phyloP scores from a whole-genome alignment of 2,329 filamentous ascomycete genomes.

The Microdochium nivale region DNA sequence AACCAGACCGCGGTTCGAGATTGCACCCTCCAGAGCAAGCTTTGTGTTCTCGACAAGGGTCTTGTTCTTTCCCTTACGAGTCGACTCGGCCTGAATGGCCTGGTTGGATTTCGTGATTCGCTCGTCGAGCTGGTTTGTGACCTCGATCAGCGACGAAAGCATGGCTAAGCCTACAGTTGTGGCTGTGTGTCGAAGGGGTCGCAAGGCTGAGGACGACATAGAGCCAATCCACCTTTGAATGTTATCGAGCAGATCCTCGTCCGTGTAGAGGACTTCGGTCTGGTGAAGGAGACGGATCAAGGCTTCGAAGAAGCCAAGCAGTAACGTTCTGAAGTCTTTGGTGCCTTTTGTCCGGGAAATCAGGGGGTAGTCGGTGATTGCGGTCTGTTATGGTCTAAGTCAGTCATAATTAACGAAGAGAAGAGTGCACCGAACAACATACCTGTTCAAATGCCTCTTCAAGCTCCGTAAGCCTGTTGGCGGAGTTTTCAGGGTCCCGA shows the following conservation, averaged over 20 bases:
- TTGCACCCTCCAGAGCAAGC: slow-evolving; percentile 60
- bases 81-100: slow-evolving; percentile 69
- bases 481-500: slow-evolving; percentile 79
- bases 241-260: slow-evolving; percentile 74
- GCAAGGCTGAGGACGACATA: slow-evolving; percentile 79
- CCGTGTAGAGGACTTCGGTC: slow-evolving; percentile 72
- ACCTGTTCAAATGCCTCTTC: slow-evolving; percentile 81
- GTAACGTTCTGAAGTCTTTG: slow-evolving; percentile 66
- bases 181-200: slow-evolving; percentile 89
- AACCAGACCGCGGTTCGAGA: slow-evolving; percentile 59
- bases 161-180: slow-evolving; percentile 78
- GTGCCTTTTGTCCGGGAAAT: slow-evolving; percentile 73
- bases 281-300: slow-evolving; percentile 73
- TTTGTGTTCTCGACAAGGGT: slow-evolving; percentile 66
- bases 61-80: slow-evolving; percentile 67
- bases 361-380: slow-evolving; percentile 81
- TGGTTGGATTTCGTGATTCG: slow-evolving; percentile 69
- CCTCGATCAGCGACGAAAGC: slow-evolving; percentile 65
- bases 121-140: slow-evolving; percentile 62
- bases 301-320: slow-evolving; percentile 71
- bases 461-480: slow-evolving; percentile 71
- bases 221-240: slow-evolving; percentile 82
- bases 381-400: slow-evolving; percentile 43
- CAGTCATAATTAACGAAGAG: slow-evolving; percentile 1
- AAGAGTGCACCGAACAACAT: slow-evolving; percentile 15